A percentile compares a stretch with the other conserved stretches of the same genome.
phyloP scores from a whole-genome alignment of 1,139 yeast genomes.

The Geotrichum europaeum region DNA sequence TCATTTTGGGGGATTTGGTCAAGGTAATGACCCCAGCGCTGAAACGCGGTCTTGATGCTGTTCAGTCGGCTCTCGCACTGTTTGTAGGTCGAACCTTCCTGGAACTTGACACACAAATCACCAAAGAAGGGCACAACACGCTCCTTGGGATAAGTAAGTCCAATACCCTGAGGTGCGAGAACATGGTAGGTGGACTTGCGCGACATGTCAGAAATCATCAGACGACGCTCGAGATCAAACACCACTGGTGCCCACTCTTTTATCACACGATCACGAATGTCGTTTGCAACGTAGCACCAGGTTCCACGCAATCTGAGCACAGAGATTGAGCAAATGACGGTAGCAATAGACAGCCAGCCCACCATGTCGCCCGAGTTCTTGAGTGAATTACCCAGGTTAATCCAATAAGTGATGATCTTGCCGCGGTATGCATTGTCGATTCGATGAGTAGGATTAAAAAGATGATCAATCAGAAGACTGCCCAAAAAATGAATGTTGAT shows the following conservation, averaged over 20 bases:
- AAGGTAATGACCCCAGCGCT: constrained; percentile 73
- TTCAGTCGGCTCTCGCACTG: constrained; percentile 63
- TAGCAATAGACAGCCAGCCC: constrained; percentile 88
- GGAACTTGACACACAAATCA: constrained; percentile 51
- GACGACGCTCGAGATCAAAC: constrained; percentile 77
- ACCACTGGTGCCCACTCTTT: constrained; percentile 94
- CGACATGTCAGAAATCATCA: constrained; percentile 48
- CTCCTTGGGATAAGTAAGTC: constrained; percentile 67
- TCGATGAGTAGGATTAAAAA: constrained; percentile 39
- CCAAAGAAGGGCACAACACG: constrained; percentile 89
- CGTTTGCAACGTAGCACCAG: constrained; percentile 69
- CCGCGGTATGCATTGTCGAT: constrained; percentile 47
- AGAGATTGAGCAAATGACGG: constrained; percentile 77
- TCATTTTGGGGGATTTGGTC: constrained; percentile 39
- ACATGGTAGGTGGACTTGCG: constrained; percentile 57
- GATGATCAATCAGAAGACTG: constrained; percentile 61
- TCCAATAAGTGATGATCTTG: constrained; percentile 71
- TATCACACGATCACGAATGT: constrained; percentile 55
- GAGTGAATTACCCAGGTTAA: constrained; percentile 69
- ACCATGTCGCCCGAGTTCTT: constrained; percentile 89
- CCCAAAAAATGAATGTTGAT: constrained; percentile 73
- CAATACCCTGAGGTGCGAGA: constrained; percentile 85
- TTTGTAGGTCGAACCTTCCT: constrained; percentile 41
- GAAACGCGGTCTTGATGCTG: constrained; percentile 66
- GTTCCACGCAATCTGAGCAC: constrained; percentile 64